Conservation (phyloP, 257 asterid species). For the Gardenia jasminoides region DNA sequence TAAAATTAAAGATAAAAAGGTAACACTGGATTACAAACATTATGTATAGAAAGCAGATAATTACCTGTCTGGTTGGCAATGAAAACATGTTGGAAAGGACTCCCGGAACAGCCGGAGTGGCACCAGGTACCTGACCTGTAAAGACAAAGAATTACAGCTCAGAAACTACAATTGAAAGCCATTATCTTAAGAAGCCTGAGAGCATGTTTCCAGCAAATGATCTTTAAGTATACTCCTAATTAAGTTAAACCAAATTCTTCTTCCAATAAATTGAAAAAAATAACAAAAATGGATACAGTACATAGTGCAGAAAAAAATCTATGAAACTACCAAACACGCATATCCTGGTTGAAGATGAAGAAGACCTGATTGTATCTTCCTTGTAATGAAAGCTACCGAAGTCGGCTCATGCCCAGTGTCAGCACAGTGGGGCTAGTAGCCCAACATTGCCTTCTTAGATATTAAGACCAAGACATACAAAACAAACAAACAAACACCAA, state of each 20-base stretch:
- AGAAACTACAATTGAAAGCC: slow-evolving; percentile 12
- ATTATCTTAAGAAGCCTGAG: too few relatives aligned
- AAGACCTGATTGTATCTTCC: slow-evolving; percentile 94
- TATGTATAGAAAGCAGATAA: neutral
- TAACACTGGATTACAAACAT: neutral
- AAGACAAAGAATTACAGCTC: slow-evolving; percentile 29
- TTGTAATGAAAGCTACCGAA: slow-evolving; percentile 97
- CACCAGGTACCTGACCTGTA: slow-evolving; percentile 84
- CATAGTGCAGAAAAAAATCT: slow-evolving; percentile 19
- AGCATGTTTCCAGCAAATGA: neutral
- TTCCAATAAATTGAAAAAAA: neutral
- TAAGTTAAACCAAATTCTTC: neutral
- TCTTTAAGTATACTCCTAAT: slow-evolving; percentile 1
- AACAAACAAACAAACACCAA: slow-evolving; percentile 98
- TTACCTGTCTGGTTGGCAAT: slow-evolving; percentile 73
- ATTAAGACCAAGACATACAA: slow-evolving; percentile 81
- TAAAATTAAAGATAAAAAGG: slow-evolving; percentile 17
- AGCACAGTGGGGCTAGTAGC: slow-evolving; percentile 99
- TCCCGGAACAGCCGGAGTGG: slow-evolving; percentile 68
- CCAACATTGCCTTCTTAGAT: slow-evolving; percentile 99
- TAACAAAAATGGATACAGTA: neutral
- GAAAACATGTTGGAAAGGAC: slow-evolving; percentile 80
- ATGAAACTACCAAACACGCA: slow-evolving; percentile 67
- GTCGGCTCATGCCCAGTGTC: slow-evolving; percentile 99
- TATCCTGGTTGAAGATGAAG: slow-evolving; percentile 95